Evolutionary conservation across 2,329 filamentous ascomycete species (phyloP).

Genomic region (Canariomyces notabilis): DNA sequence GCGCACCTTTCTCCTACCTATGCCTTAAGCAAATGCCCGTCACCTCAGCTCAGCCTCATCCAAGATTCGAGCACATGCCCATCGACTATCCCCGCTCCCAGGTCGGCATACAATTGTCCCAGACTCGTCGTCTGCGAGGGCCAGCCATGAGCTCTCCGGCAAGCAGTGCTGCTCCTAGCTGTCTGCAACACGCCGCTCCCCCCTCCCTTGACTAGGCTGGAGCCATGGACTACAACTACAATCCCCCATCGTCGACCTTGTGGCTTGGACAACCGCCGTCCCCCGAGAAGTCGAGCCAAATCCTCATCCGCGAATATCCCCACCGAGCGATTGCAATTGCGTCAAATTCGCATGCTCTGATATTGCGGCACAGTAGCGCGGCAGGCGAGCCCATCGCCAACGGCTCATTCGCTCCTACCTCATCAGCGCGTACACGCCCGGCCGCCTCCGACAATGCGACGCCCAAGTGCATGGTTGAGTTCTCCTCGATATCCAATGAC

Average conservation of each 20-base stretch:
- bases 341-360: constrained; percentile 71
- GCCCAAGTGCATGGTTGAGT: constrained; percentile 82
- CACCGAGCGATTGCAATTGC: constrained; percentile 83
- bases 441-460: constrained; percentile 40
- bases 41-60: constrained; percentile 1
- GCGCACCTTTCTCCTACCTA: background rate
- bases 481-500: constrained; percentile 58
- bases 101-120: background rate
- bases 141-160: constrained; percentile 20
- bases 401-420: constrained; percentile 52
- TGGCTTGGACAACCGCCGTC: constrained; percentile 46
- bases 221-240: constrained; percentile 43
- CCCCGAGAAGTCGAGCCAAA: constrained; percentile 62
- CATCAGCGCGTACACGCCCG: constrained; percentile 41
- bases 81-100: background rate
- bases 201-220: constrained; percentile 4
- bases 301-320: constrained; percentile 81
- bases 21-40: background rate
- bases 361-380: constrained; percentile 72
- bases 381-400: constrained; percentile 55
- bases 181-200: constrained; percentile 3
- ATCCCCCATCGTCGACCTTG: constrained; percentile 33
- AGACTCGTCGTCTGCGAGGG: background rate
- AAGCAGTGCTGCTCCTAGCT: background rate
- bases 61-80: background rate